phyloP scores from a whole-genome alignment of 1,139 yeast species.

The Yamadazyma songkhlaensis region DNA sequence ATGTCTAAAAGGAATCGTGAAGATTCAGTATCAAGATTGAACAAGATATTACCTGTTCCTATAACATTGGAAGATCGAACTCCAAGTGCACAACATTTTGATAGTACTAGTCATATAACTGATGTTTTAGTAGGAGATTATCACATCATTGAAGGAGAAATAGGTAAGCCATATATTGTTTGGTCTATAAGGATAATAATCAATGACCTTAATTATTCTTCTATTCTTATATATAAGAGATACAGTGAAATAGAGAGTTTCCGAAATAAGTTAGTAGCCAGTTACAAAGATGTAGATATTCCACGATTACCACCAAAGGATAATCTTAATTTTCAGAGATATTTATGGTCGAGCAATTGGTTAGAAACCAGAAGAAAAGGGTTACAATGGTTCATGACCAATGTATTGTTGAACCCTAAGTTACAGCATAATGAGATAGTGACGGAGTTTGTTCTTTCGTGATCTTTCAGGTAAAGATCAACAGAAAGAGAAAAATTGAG shows the following conservation, averaged over 20 bases:
- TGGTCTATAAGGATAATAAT: slow-evolving; percentile 49
- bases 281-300: slow-evolving; percentile 40
- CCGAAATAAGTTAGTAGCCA: slow-evolving; percentile 35
- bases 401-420: slow-evolving; percentile 64
- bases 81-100: slow-evolving; percentile 10
- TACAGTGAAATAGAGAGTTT: slow-evolving; percentile 63
- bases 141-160: slow-evolving; percentile 38
- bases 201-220: slow-evolving; percentile 42
- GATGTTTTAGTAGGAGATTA: slow-evolving; percentile 40
- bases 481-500: no score
- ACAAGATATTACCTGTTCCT: slow-evolving; percentile 37
- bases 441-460: slow-evolving; percentile 43
- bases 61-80: slow-evolving; percentile 25
- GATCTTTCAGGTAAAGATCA: no score
- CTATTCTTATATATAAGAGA: slow-evolving; percentile 53
- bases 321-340: slow-evolving; percentile 42
- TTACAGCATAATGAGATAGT: slow-evolving; percentile 47
- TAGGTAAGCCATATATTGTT: slow-evolving; percentile 39
- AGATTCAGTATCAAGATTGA: slow-evolving; percentile 25
- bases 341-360: slow-evolving; percentile 48
- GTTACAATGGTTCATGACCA: slow-evolving; percentile 69
- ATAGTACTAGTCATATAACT: slow-evolving; percentile 27
- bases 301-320: slow-evolving; percentile 70
- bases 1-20: slow-evolving; percentile 10
- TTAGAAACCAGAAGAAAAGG: slow-evolving; percentile 63